These are phyloP conservation scores for Hansfordia pulvinata DNA, from an alignment of 2,329 filamentous ascomycete species.

Conservation along the genomic window DNA sequence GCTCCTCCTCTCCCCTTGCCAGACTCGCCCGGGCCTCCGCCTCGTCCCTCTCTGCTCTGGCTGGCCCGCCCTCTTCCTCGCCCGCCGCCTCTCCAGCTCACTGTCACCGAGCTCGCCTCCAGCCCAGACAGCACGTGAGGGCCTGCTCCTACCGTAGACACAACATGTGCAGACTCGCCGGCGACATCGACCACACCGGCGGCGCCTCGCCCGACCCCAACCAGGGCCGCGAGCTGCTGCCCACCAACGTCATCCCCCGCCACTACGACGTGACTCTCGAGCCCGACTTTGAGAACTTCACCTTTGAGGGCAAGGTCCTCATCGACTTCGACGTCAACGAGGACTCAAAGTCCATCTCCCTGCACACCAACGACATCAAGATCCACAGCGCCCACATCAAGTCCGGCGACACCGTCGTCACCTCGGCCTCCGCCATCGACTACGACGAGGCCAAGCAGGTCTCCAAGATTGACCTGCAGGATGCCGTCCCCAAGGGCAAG, in stretches of 20 bases:
- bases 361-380: constrained; percentile 80
- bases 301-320: constrained; percentile 69
- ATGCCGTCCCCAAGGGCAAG: constrained; percentile 61
- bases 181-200: constrained; percentile 37
- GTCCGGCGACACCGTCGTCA: constrained; percentile 38
- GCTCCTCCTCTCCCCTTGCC: too few relatives aligned
- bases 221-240: constrained; percentile 61
- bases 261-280: constrained; percentile 91
- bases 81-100: not conserved
- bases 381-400: constrained; percentile 63
- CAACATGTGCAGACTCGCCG: constrained; percentile 55
- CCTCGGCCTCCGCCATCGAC: constrained; percentile 44
- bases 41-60: not conserved
- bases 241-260: constrained; percentile 78
- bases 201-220: constrained; percentile 45
- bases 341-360: constrained; percentile 70
- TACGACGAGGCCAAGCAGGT: constrained; percentile 72
- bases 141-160: constrained; percentile 64
- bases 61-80: not conserved
- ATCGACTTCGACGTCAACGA: constrained; percentile 82
- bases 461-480: constrained; percentile 66
- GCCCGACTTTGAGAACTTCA: constrained; percentile 78
- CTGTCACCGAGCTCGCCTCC: not conserved
- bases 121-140: constrained; percentile 31
- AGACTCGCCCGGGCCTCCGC: too few relatives aligned